A percentile compares a stretch with the other conserved stretches of the same genome.
These are phyloP conservation scores for Crassisporium funariophilum DNA, from an alignment of 768 basidiomycete species.

Conservation along the genomic window DNA sequence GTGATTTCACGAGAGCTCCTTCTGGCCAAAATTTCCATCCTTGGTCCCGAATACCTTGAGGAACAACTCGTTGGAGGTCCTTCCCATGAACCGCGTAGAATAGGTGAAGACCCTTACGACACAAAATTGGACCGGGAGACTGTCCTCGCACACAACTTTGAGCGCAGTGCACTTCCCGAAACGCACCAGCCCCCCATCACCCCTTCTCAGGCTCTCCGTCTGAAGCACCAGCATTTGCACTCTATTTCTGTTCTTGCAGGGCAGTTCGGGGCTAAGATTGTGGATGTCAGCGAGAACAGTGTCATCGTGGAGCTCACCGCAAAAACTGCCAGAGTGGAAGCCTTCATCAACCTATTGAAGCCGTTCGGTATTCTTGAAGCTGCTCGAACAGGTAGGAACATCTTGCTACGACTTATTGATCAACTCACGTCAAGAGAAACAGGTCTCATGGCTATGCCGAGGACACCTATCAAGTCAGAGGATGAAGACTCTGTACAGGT, in stretches of 20 bases:
- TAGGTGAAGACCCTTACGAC: constrained; percentile 25
- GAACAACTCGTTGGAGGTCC: constrained; percentile 87
- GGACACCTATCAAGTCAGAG: constrained; percentile 80
- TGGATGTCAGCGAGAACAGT: constrained; percentile 93
- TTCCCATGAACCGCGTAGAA: constrained; percentile 71
- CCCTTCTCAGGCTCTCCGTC: constrained; percentile 83
- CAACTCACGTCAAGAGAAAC: not conserved
- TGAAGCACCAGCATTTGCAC: constrained; percentile 87
- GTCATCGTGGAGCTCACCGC: constrained; percentile 95
- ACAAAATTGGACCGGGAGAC: constrained; percentile 73
- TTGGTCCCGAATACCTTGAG: constrained; percentile 96
- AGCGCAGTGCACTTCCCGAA: constrained; percentile 52
- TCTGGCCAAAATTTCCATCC: constrained; percentile 94
- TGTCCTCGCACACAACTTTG: constrained; percentile 75
- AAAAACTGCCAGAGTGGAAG: constrained; percentile 89
- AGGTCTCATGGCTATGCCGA: constrained; percentile 99
- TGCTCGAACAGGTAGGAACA: constrained; percentile 80
- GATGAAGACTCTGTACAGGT: constrained; percentile 53
- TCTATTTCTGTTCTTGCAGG: constrained; percentile 82
- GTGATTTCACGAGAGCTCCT: constrained; percentile 92
- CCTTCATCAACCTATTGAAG: constrained; percentile 87
- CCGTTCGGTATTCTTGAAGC: constrained; percentile 97
- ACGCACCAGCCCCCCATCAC: constrained; percentile 48
- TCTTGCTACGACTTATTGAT: constrained; percentile 5
- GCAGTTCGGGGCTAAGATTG: constrained; percentile 92